These are phyloP conservation scores for Ciborinia camelliae DNA, from an alignment of 2,329 filamentous ascomycete species.

Conservation along the genomic window DNA sequence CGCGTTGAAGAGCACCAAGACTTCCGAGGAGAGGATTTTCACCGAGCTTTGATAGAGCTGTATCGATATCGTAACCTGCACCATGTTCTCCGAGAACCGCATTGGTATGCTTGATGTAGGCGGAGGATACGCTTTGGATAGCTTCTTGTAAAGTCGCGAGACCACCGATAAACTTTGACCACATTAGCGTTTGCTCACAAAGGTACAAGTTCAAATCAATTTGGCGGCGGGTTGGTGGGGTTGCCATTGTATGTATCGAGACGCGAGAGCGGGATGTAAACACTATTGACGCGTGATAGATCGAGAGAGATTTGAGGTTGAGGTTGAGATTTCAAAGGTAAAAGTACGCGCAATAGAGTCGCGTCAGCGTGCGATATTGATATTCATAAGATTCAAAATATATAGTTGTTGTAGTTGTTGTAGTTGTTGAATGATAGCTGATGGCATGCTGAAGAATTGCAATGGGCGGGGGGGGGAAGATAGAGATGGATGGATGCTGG, in stretches of 20 bases:
- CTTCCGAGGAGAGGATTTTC: constrained; percentile 41
- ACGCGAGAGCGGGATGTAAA: constrained; percentile 27
- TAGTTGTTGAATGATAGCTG: not conserved
- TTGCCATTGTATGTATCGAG: constrained; percentile 10
- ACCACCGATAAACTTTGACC: constrained; percentile 65
- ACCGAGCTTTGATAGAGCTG: constrained; percentile 45
- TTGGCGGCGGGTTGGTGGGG: constrained; percentile 23
- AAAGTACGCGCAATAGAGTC: constrained; percentile 26
- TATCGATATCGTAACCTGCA: constrained; percentile 45
- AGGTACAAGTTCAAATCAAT: constrained; percentile 25
- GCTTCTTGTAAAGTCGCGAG: constrained; percentile 76
- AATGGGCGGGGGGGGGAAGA: constrained; percentile 13
- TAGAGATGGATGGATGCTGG: constrained; percentile 20
- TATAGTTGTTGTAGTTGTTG: not conserved
- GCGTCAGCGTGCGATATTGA: constrained; percentile 20
- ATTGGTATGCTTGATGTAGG: constrained; percentile 86
- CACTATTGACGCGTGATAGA: constrained; percentile 31
- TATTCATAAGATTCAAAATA: not conserved
- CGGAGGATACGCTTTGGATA: constrained; percentile 73
- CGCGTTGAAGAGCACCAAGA: constrained; percentile 36
- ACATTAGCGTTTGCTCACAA: constrained; percentile 32
- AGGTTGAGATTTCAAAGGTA: constrained; percentile 19
- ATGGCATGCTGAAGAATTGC: not conserved
- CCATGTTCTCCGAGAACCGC: constrained; percentile 66
- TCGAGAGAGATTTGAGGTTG: constrained; percentile 20